Conservation (phyloP, 2,329 filamentous ascomycete genomes). For the Monosporascus sp. region DNA sequence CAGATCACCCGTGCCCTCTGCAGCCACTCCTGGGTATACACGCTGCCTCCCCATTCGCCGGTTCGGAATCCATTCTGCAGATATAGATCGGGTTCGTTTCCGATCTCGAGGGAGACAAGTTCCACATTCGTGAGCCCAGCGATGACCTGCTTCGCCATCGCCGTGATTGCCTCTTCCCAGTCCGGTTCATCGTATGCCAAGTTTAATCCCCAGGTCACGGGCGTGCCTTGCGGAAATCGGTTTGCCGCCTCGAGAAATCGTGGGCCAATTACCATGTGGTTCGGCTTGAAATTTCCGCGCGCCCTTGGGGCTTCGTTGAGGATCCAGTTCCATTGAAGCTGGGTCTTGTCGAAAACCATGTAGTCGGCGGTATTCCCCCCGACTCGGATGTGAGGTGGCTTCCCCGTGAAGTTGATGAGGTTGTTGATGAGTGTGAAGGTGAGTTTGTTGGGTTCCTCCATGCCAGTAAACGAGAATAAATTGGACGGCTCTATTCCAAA, state of each 20-base stretch:
- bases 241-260: conserved; percentile 41
- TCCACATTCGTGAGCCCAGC: conserved; percentile 15
- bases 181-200: conserved; percentile 40
- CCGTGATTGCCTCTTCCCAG: conserved; percentile 36
- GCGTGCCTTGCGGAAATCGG: conserved; percentile 42
- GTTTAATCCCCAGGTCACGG: conserved; percentile 44
- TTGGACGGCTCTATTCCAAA: conserved; percentile 49
- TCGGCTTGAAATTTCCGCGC: conserved; percentile 33
- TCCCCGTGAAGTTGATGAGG: conserved; percentile 41
- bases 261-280: conserved; percentile 41
- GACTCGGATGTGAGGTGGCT: conserved; percentile 41
- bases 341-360: conserved; percentile 36
- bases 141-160: conserved; percentile 28
- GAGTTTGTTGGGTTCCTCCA: conserved; percentile 33
- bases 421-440: conserved; percentile 43
- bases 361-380: conserved; percentile 48
- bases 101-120: conserved; percentile 24
- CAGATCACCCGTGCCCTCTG: conserved; percentile 37
- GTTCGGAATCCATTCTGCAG: conserved; percentile 37
- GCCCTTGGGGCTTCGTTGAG: conserved; percentile 32
- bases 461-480: conserved; percentile 44
- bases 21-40: conserved; percentile 40
- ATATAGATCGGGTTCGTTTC: conserved; percentile 27
- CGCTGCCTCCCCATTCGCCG: conserved; percentile 35
- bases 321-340: conserved; percentile 30